Conservation (phyloP, 2,329 filamentous ascomycete genomes). For the Xylariaceae sp. region DNA sequence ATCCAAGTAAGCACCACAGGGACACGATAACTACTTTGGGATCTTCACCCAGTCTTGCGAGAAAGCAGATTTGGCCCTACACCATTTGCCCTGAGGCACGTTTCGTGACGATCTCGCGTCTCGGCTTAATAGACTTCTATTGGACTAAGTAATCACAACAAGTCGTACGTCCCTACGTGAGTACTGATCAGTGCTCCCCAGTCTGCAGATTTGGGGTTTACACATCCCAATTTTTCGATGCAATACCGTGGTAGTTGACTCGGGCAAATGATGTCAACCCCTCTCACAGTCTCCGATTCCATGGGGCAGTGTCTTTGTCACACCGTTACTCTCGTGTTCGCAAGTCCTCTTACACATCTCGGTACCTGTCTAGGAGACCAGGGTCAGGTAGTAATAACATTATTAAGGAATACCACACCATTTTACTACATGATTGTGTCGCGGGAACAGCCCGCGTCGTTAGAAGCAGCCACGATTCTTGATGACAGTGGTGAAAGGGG, state of each 20-base stretch:
- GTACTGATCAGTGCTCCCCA: slow-evolving; percentile 1
- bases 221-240: slow-evolving; percentile 8
- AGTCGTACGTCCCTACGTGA: too few species aligned
- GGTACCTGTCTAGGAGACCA: slow-evolving; percentile 3
- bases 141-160: slow-evolving; percentile 7
- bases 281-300: slow-evolving; percentile 10
- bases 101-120: slow-evolving; percentile 11
- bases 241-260: slow-evolving; percentile 10
- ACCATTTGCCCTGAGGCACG: slow-evolving; percentile 8
- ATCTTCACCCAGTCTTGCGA: slow-evolving; percentile 14
- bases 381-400: too few species aligned
- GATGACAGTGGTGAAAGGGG: neutral
- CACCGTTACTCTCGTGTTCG: too few species aligned
- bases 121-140: slow-evolving; percentile 2
- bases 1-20: slow-evolving; percentile 14
- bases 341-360: slow-evolving; percentile 3
- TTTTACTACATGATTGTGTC: too few species aligned
- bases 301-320: slow-evolving; percentile 6
- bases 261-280: slow-evolving; percentile 18
- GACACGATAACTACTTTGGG: slow-evolving; percentile 3
- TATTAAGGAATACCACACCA: too few species aligned
- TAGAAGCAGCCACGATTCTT: too few species aligned
- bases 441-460: too few species aligned
- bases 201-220: slow-evolving; percentile 3
- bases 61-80: slow-evolving; percentile 14